Conservation (phyloP, 2,329 filamentous ascomycete species). For the Rosellinia necatrix region DNA sequence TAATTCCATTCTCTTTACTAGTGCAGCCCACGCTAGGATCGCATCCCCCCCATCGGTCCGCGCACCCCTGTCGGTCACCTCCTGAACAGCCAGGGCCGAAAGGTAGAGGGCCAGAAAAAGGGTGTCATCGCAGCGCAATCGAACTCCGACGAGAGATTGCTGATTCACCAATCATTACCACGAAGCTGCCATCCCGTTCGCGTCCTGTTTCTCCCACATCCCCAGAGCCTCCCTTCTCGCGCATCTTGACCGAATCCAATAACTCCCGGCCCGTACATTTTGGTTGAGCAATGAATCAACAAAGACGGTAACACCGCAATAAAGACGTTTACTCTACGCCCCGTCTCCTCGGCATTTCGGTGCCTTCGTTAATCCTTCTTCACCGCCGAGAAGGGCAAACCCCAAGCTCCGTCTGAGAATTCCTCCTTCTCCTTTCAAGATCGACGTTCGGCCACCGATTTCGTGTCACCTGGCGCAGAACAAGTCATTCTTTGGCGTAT, state of each 20-base stretch:
- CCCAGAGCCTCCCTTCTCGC: conserved; percentile 5
- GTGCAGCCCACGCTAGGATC: conserved; percentile 14
- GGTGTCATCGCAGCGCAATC: conserved; percentile 30
- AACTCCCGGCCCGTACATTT: conserved; percentile 7
- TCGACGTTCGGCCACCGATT: neutral
- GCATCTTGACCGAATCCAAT: conserved; percentile 3
- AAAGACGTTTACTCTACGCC: conserved; percentile 30
- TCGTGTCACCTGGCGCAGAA: neutral
- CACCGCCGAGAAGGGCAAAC: conserved; percentile 26
- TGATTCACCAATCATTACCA: conserved; percentile 18
- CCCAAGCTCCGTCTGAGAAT: conserved; percentile 8
- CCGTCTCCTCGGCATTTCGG: conserved; percentile 32
- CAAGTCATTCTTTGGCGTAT: conserved; percentile 5
- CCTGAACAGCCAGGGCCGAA: conserved; percentile 23
- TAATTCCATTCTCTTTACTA: conserved; percentile 6
- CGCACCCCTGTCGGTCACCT: conserved; percentile 27
- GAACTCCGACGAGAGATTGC: conserved; percentile 20
- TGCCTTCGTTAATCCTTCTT: conserved; percentile 27
- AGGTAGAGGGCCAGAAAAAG: conserved; percentile 16
- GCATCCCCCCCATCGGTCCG: conserved; percentile 17
- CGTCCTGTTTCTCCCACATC: conserved; percentile 7
- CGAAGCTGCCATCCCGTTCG: conserved; percentile 1
- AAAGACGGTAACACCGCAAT: conserved; percentile 35
- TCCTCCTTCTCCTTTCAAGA: conserved; percentile 4
- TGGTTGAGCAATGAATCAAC: conserved; percentile 31